These are phyloP conservation scores for Byssoonygena ceratinophila DNA, from an alignment of 2,329 filamentous ascomycete species.

Conservation along the genomic window DNA sequence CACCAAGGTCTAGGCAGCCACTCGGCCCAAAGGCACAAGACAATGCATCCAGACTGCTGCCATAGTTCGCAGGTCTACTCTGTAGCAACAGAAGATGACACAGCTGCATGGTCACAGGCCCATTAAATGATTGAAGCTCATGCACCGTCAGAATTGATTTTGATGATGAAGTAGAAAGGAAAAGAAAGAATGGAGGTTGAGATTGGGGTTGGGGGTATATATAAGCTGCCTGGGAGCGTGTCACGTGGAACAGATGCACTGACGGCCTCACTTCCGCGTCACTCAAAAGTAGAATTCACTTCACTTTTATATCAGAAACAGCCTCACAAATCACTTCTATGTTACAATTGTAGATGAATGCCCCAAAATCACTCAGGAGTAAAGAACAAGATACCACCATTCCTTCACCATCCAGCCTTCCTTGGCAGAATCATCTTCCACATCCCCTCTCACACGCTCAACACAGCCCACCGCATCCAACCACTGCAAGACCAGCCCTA, in stretches of 20 bases:
- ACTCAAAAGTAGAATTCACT: background rate
- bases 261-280: background rate
- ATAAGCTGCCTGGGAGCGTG: background rate
- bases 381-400: slow-evolving; percentile 36
- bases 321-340: background rate
- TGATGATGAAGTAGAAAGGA: background rate
- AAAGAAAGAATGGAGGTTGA: background rate
- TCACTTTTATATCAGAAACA: background rate
- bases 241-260: background rate
- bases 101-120: too few relatives aligned
- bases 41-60: too few relatives aligned
- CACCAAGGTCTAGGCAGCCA: too few relatives aligned
- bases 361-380: background rate
- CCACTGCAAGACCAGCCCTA: slow-evolving; percentile 34
- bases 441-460: slow-evolving; percentile 17
- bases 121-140: too few relatives aligned
- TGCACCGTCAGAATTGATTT: too few relatives aligned
- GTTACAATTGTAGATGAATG: background rate
- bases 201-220: background rate
- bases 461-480: slow-evolving; percentile 24
- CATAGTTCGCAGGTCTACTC: too few relatives aligned
- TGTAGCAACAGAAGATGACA: too few relatives aligned
- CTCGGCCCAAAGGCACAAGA: too few relatives aligned
- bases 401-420: slow-evolving; percentile 28
- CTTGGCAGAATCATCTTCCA: slow-evolving; percentile 10